These are phyloP conservation scores for Mycena olivaceomarginata DNA, from an alignment of 768 basidiomycete species.

Conservation along the genomic window DNA sequence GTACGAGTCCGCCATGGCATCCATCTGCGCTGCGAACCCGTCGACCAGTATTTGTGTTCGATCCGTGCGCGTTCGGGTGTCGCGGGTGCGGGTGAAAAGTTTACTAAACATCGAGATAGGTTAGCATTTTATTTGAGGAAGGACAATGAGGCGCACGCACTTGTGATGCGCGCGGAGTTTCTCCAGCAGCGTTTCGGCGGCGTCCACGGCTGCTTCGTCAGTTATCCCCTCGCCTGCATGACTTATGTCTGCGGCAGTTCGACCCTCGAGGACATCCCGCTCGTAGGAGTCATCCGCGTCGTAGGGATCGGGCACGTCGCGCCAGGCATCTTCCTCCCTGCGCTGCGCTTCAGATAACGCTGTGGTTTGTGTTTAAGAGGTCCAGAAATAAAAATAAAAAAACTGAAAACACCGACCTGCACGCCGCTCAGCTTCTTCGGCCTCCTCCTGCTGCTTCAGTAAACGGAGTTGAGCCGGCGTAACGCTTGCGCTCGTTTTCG, in stretches of 20 bases:
- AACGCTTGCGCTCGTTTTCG: too few relatives aligned
- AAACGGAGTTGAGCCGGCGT: too few relatives aligned
- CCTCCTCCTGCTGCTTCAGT: too few relatives aligned
- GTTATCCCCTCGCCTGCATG: slow-evolving; percentile 4
- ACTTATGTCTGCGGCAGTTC: background rate
- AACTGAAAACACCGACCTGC: too few relatives aligned
- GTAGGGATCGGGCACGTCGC: background rate
- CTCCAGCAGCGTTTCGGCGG: background rate
- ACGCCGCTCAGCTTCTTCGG: too few relatives aligned
- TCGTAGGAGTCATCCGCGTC: background rate
- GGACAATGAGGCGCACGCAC: background rate
- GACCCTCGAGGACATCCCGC: background rate
- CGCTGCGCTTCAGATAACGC: background rate
- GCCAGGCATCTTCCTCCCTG: background rate
- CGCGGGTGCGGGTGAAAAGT: background rate
- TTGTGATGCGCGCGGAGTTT: background rate
- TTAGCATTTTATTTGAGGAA: background rate
- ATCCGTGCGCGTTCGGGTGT: background rate
- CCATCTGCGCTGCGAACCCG: slow-evolving; percentile 5
- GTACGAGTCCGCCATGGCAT: background rate
- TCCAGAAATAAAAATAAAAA: background rate
- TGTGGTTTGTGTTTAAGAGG: too few relatives aligned
- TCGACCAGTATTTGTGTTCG: slow-evolving; percentile 1
- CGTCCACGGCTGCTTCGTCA: background rate
- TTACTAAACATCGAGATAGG: background rate